phyloP scores from a whole-genome alignment of 2,329 filamentous ascomycete species.

The Trichophyton verrucosum region DNA sequence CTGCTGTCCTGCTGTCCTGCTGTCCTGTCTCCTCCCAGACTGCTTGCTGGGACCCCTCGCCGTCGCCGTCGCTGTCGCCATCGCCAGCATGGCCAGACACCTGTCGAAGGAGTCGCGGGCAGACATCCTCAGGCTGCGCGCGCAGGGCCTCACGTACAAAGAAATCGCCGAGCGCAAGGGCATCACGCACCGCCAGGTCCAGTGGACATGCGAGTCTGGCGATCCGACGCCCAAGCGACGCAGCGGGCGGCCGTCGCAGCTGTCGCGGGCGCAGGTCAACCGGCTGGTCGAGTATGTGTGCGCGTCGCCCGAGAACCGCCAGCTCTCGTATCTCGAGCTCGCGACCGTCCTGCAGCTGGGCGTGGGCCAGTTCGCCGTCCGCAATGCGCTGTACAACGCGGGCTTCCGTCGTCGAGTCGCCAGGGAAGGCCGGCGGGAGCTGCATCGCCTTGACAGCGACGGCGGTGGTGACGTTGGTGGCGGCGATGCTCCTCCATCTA shows the following conservation, averaged over 20 bases:
- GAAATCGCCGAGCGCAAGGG: not conserved
- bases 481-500: too few species aligned
- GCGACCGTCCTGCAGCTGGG: not conserved
- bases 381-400: not conserved
- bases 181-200: constrained; percentile 2
- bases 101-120: not conserved
- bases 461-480: too few species aligned
- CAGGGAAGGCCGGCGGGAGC: not conserved
- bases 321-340: not conserved
- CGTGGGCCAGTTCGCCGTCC: constrained; percentile 1
- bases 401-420: not conserved
- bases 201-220: constrained; percentile 1
- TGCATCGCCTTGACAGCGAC: not conserved
- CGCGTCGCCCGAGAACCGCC: constrained; percentile 1
- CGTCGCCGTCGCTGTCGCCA: too few species aligned
- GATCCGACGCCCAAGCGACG: constrained; percentile 1
- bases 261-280: not conserved
- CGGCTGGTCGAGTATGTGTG: not conserved
- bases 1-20: too few species aligned
- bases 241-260: not conserved
- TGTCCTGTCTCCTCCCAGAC: not conserved
- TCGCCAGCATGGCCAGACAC: not conserved
- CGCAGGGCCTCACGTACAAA: not conserved
- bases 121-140: not conserved
- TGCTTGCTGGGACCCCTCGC: not conserved